These are phyloP conservation scores for Thielaviopsis euricoi DNA, from an alignment of 2,329 filamentous ascomycete species.

Conservation along the genomic window DNA sequence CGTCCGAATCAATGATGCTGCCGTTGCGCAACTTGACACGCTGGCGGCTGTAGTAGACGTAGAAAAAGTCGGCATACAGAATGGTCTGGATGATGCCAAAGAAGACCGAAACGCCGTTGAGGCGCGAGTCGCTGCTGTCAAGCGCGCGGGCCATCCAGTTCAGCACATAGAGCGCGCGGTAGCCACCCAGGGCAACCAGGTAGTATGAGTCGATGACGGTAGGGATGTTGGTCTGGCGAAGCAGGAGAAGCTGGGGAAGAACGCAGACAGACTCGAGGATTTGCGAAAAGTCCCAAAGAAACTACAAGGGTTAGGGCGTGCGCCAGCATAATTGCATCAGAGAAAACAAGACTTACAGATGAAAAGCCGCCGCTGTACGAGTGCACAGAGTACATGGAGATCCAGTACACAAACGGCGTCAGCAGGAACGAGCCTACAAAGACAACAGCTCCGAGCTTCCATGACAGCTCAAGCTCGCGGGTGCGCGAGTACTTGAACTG, in stretches of 20 bases:
- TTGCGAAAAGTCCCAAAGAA: slow-evolving; percentile 75
- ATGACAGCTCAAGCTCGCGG: slow-evolving; percentile 80
- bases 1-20: slow-evolving; percentile 77
- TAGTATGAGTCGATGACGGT: slow-evolving; percentile 97
- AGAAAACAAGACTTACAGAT: slow-evolving; percentile 27
- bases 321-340: background rate
- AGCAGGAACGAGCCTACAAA: slow-evolving; percentile 47
- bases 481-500: slow-evolving; percentile 71
- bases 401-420: slow-evolving; percentile 43
- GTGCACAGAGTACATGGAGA: background rate
- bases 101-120: slow-evolving; percentile 59
- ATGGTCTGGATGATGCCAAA: slow-evolving; percentile 83
- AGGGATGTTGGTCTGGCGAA: slow-evolving; percentile 86
- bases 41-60: slow-evolving; percentile 90
- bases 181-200: slow-evolving; percentile 70
- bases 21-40: slow-evolving; percentile 83
- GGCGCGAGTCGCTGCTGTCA: slow-evolving; percentile 39
- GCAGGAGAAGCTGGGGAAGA: slow-evolving; percentile 75
- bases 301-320: slow-evolving; percentile 27
- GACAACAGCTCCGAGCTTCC: slow-evolving; percentile 67
- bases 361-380: slow-evolving; percentile 20
- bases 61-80: slow-evolving; percentile 85
- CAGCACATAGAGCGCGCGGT: slow-evolving; percentile 75
- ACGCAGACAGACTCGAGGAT: slow-evolving; percentile 85
- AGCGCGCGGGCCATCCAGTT: slow-evolving; percentile 70